Conservation (phyloP, 805 yeast species). For the Candida parachauliodes region DNA sequence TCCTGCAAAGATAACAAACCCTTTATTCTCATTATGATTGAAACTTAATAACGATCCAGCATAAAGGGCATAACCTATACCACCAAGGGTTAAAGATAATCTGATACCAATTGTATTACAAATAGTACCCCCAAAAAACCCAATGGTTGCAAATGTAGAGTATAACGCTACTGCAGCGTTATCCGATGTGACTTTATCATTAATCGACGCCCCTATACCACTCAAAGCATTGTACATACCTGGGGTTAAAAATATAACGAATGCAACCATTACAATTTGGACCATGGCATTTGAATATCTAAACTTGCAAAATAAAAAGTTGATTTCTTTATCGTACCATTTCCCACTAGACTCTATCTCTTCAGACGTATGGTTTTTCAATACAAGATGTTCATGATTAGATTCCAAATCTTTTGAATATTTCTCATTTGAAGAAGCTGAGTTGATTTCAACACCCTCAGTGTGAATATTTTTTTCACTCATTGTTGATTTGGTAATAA, state of each 20-base stretch:
- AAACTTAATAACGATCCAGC: slow-evolving; percentile 49
- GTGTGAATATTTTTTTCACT: not conserved
- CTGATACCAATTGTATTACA: slow-evolving; percentile 48
- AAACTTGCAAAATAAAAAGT: slow-evolving; percentile 4
- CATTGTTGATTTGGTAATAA: not conserved
- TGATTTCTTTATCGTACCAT: slow-evolving; percentile 35
- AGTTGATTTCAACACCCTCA: not conserved
- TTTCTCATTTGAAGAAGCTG: not conserved
- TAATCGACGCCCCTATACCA: slow-evolving; percentile 49
- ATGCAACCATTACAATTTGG: slow-evolving; percentile 45
- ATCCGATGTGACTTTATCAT: slow-evolving; percentile 37
- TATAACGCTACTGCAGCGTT: slow-evolving; percentile 52
- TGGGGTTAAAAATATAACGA: slow-evolving; percentile 48
- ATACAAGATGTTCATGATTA: slow-evolving; percentile 15
- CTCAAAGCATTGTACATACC: slow-evolving; percentile 51
- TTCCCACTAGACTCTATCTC: slow-evolving; percentile 31
- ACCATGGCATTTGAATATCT: slow-evolving; percentile 12
- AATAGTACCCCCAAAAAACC: slow-evolving; percentile 55
- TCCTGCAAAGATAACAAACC: slow-evolving; percentile 54
- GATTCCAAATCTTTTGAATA: slow-evolving; percentile 7
- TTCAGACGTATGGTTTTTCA: slow-evolving; percentile 21
- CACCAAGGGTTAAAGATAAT: slow-evolving; percentile 47
- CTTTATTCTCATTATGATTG: slow-evolving; percentile 43
- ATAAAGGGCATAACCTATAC: slow-evolving; percentile 52
- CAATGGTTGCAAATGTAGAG: slow-evolving; percentile 53